Evolutionary conservation across 768 basidiomycete genomes (phyloP).

Genomic region (Tylopilus subfusipes): DNA sequence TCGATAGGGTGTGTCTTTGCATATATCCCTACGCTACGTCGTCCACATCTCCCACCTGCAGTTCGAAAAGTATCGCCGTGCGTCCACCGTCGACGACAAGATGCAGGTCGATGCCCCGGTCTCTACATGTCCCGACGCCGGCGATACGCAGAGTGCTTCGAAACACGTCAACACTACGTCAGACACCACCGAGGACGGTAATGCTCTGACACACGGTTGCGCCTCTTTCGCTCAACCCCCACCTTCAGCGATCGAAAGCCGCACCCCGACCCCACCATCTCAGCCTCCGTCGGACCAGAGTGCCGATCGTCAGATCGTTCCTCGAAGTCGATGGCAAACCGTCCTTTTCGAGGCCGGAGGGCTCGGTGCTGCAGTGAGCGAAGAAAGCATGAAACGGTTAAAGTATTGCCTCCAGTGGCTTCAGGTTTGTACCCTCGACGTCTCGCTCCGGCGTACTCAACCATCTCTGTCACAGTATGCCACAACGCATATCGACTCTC

Average conservation of each 20-base stretch:
- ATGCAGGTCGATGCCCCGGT: slow-evolving; percentile 25
- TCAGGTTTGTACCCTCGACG: slow-evolving; percentile 48
- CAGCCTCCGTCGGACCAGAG: slow-evolving; percentile 20
- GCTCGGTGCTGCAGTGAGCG: slow-evolving; percentile 81
- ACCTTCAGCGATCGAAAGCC: slow-evolving; percentile 10
- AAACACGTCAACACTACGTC: neutral
- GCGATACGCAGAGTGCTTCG: neutral
- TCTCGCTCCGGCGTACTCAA: neutral
- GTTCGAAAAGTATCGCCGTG: slow-evolving; percentile 50
- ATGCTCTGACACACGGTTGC: neutral
- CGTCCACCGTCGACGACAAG: slow-evolving; percentile 32
- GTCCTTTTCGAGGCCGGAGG: slow-evolving; percentile 85
- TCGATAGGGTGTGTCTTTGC: slow-evolving; percentile 62
- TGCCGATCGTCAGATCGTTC: slow-evolving; percentile 51
- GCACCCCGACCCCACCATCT: slow-evolving; percentile 22
- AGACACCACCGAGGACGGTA: slow-evolving; percentile 6
- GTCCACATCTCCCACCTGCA: slow-evolving; percentile 16
- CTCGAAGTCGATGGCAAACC: slow-evolving; percentile 82
- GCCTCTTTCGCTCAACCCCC: neutral
- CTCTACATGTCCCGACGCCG: neutral
- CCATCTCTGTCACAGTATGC: slow-evolving; percentile 56
- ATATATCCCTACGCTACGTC: neutral
- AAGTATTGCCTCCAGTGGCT: slow-evolving; percentile 88
- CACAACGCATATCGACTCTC: slow-evolving; percentile 81
- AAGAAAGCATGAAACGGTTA: slow-evolving; percentile 83